Conservation (phyloP, 768 basidiomycete genomes). For the Rhizopogon roseolus region DNA sequence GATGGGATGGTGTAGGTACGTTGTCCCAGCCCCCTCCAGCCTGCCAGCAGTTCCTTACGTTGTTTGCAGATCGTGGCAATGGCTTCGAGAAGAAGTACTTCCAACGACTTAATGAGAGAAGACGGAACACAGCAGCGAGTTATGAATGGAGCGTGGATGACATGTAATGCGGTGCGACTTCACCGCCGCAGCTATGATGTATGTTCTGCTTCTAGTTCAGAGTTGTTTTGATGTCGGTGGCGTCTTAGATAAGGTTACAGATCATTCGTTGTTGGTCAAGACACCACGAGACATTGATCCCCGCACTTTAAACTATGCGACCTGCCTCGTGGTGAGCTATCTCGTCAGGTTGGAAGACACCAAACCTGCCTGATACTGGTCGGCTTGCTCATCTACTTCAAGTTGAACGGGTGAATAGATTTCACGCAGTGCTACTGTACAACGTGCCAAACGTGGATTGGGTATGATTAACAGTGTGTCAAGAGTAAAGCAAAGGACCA, state of each 20-base stretch:
- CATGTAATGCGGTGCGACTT: slow-evolving; percentile 51
- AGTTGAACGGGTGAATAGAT: not conserved
- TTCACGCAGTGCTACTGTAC: not conserved
- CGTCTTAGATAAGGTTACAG: not conserved
- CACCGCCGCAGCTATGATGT: not conserved
- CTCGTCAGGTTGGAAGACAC: not conserved
- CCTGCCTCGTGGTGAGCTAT: not conserved
- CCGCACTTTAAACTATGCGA: not conserved
- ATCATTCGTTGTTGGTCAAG: not conserved
- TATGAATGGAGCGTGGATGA: slow-evolving; percentile 90
- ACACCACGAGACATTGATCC: not conserved
- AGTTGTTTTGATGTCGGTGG: not conserved
- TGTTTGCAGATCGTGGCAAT: slow-evolving; percentile 70
- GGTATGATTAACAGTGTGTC: slow-evolving; percentile 8
- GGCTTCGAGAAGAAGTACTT: slow-evolving; percentile 94
- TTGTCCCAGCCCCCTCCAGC: slow-evolving; percentile 8
- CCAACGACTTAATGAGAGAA: slow-evolving; percentile 74
- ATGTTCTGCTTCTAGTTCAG: not conserved
- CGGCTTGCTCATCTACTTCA: not conserved
- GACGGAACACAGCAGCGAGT: slow-evolving; percentile 65
- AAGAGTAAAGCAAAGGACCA: slow-evolving; percentile 5
- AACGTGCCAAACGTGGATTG: not conserved
- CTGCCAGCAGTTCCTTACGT: slow-evolving; percentile 1
- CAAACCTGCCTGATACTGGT: not conserved
- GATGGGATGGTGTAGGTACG: slow-evolving; percentile 98